These are phyloP conservation scores for Blastobotrys arbuscula DNA, from an alignment of 1,139 yeast genomes.

Conservation along the genomic window DNA sequence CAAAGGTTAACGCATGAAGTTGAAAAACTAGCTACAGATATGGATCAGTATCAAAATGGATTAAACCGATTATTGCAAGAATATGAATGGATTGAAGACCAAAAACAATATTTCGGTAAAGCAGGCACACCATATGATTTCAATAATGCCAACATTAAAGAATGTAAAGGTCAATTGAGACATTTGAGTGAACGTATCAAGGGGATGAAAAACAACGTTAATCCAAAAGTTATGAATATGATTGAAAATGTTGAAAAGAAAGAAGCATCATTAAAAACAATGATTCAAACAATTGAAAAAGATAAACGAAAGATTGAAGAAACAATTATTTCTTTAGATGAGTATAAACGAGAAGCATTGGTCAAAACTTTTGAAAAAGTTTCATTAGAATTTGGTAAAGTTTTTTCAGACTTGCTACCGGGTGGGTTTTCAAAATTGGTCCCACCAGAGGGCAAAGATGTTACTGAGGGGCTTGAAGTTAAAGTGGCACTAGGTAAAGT, in stretches of 20 bases:
- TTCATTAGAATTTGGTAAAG: conserved; percentile 73
- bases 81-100: conserved; percentile 71
- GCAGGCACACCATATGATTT: conserved; percentile 35
- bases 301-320: conserved; percentile 88
- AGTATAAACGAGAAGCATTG: conserved; percentile 78
- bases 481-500: conserved; percentile 85
- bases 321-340: conserved; percentile 79
- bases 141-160: conserved; percentile 55
- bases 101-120: conserved; percentile 42
- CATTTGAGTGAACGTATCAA: conserved; percentile 58
- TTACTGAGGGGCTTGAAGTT: conserved; percentile 87
- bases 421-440: conserved; percentile 88
- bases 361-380: conserved; percentile 83
- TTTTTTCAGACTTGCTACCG: conserved; percentile 83
- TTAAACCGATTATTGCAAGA: conserved; percentile 49
- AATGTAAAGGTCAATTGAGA: conserved; percentile 53
- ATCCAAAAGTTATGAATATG: conserved; percentile 86
- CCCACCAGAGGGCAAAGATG: conserved; percentile 71
- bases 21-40: conserved; percentile 48
- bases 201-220: conserved; percentile 76
- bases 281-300: conserved; percentile 83
- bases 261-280: conserved; percentile 67
- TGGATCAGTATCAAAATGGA: conserved; percentile 37
- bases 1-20: conserved; percentile 62
- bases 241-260: conserved; percentile 91